Evolutionary conservation across 2,329 filamentous ascomycete species (phyloP).

Genomic region (Alternaria ethzedia): DNA sequence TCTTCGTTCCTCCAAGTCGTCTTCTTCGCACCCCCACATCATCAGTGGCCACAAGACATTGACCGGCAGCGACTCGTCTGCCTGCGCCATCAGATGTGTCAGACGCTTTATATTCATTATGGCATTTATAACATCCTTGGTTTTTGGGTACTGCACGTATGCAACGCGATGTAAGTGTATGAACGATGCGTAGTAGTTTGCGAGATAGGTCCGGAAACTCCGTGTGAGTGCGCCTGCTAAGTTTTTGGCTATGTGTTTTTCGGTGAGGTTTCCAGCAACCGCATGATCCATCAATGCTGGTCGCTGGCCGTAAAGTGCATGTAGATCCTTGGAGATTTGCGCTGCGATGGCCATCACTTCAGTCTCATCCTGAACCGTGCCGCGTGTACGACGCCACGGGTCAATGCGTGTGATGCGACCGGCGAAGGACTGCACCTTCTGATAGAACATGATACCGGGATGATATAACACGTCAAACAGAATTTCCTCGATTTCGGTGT

Average conservation of each 20-base stretch:
- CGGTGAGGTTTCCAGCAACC: constrained; percentile 58
- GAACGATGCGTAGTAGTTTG: constrained; percentile 64
- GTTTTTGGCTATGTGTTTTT: constrained; percentile 57
- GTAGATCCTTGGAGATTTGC: constrained; percentile 59
- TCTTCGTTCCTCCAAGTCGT: constrained; percentile 54
- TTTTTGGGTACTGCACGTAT: constrained; percentile 61
- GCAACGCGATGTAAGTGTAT: constrained; percentile 65
- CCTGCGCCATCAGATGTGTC: constrained; percentile 54
- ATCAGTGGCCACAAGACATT: constrained; percentile 65
- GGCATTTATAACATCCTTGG: constrained; percentile 57
- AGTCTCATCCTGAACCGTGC: constrained; percentile 64
- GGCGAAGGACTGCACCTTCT: constrained; percentile 65
- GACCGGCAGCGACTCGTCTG: constrained; percentile 58
- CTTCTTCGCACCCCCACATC: constrained; percentile 63
- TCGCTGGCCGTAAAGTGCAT: constrained; percentile 58
- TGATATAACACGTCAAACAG: constrained; percentile 63
- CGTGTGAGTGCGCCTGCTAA: constrained; percentile 60
- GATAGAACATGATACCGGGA: constrained; percentile 64
- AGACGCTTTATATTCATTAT: constrained; percentile 59
- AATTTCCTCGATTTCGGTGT: constrained; percentile 55
- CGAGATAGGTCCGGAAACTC: constrained; percentile 62
- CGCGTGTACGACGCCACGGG: constrained; percentile 62
- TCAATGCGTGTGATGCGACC: constrained; percentile 64
- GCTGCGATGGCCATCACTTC: constrained; percentile 64
- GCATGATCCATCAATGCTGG: constrained; percentile 64